A percentile compares a stretch with the other conserved stretches of the same genome.
phyloP scores from a whole-genome alignment of 2,329 filamentous ascomycete species.

The Hypoxylon sp. region DNA sequence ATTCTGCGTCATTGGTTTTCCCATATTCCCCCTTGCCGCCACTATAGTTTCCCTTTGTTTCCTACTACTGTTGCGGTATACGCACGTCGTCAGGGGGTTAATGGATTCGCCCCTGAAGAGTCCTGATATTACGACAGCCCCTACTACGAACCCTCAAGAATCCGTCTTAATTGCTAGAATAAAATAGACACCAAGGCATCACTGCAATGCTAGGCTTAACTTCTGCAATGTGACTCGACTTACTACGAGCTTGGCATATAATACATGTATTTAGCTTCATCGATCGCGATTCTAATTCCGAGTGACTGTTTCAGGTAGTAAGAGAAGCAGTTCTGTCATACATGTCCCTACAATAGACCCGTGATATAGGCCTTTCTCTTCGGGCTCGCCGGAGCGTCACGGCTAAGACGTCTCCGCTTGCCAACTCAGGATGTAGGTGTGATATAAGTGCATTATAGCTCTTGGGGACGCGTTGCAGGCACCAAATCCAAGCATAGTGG shows the following conservation, averaged over 20 bases:
- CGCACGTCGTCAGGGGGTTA: conserved; percentile 40
- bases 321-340: conserved; percentile 13
- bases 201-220: conserved; percentile 41
- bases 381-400: conserved; percentile 25
- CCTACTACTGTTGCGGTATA: conserved; percentile 30
- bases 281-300: conserved; percentile 31
- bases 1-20: conserved; percentile 47
- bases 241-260: conserved; percentile 40
- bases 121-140: conserved; percentile 40
- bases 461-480: conserved; percentile 26
- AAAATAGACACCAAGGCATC: conserved; percentile 47
- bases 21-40: conserved; percentile 22
- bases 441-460: conserved; percentile 37
- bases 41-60: conserved; percentile 40
- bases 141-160: conserved; percentile 37
- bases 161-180: conserved; percentile 46
- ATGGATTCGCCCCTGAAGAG: conserved; percentile 42
- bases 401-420: conserved; percentile 36
- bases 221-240: conserved; percentile 45
- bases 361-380: conserved; percentile 21
- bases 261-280: conserved; percentile 31
- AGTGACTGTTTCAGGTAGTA: conserved; percentile 35
- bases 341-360: conserved; percentile 14
- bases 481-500: conserved; percentile 20
- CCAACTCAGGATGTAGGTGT: conserved; percentile 40